Conservation (phyloP, 805 yeast genomes). For the Lipomyces mesembrius region DNA sequence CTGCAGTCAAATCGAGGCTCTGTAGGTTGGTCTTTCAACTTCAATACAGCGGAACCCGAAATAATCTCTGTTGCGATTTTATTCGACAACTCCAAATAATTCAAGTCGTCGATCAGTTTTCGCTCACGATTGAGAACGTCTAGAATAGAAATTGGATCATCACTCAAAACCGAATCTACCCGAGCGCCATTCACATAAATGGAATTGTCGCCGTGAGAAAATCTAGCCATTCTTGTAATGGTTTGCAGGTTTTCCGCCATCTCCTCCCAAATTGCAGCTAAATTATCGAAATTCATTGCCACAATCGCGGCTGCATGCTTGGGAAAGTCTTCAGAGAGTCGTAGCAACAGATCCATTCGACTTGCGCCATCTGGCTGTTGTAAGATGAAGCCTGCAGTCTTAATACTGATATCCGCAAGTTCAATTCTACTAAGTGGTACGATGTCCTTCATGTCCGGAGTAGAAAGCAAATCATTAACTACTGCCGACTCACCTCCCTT, state of each 20-base stretch:
- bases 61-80: slow-evolving; percentile 48
- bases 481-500: slow-evolving; percentile 7
- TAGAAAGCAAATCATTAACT: slow-evolving; percentile 37
- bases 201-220: slow-evolving; percentile 42
- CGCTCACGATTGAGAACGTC: slow-evolving; percentile 50
- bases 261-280: slow-evolving; percentile 36
- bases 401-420: slow-evolving; percentile 41
- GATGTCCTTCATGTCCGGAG: slow-evolving; percentile 38
- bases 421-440: slow-evolving; percentile 36
- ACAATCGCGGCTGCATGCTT: slow-evolving; percentile 53
- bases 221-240: slow-evolving; percentile 14
- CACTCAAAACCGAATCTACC: slow-evolving; percentile 48
- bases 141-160: slow-evolving; percentile 44
- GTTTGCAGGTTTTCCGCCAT: slow-evolving; percentile 35
- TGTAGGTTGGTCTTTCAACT: slow-evolving; percentile 20
- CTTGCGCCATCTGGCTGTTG: slow-evolving; percentile 36
- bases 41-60: slow-evolving; percentile 34
- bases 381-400: slow-evolving; percentile 48
- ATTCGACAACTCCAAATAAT: slow-evolving; percentile 47
- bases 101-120: slow-evolving; percentile 40
- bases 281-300: slow-evolving; percentile 29
- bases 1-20: slow-evolving; percentile 46
- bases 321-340: slow-evolving; percentile 60
- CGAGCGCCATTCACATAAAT: slow-evolving; percentile 71
- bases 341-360: slow-evolving; percentile 49